These are phyloP conservation scores for Candolleomyces aberdarensis DNA, from an alignment of 768 basidiomycete species.

Conservation along the genomic window DNA sequence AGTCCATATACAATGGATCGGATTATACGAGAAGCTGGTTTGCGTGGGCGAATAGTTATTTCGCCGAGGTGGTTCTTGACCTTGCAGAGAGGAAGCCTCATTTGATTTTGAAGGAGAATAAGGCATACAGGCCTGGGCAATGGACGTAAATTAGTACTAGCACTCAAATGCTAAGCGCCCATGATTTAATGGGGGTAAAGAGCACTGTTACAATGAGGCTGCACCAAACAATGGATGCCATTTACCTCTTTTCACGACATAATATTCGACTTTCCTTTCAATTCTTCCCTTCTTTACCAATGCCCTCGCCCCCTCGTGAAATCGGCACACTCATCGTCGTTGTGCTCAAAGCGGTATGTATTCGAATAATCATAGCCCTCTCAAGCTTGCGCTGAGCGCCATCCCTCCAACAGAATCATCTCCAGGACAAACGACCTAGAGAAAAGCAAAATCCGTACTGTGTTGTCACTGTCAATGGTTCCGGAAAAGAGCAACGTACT, in stretches of 20 bases:
- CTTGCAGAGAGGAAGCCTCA: constrained; percentile 70
- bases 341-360: constrained; percentile 87
- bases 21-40: constrained; percentile 75
- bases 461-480: constrained; percentile 58
- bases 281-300: constrained; percentile 23
- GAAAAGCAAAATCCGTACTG: constrained; percentile 99
- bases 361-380: neutral
- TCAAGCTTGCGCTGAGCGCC: too few species aligned
- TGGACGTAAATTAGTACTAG: constrained; percentile 15
- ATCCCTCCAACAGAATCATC: constrained; percentile 57
- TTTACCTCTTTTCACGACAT: constrained; percentile 9
- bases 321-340: constrained; percentile 94
- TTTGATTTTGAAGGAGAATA: constrained; percentile 54
- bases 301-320: constrained; percentile 63
- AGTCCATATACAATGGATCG: constrained; percentile 53
- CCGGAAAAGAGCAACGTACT: constrained; percentile 78
- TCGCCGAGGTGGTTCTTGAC: constrained; percentile 79
- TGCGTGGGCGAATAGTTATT: constrained; percentile 83
- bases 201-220: too few species aligned
- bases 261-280: neutral
- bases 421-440: constrained; percentile 88
- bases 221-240: constrained; percentile 4
- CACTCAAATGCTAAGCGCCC: too few species aligned
- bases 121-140: constrained; percentile 55
- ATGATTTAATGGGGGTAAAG: too few species aligned